Evolutionary conservation across 441 rosid species (phyloP).

Genomic region (Gossypium schwendimanii): DNA sequence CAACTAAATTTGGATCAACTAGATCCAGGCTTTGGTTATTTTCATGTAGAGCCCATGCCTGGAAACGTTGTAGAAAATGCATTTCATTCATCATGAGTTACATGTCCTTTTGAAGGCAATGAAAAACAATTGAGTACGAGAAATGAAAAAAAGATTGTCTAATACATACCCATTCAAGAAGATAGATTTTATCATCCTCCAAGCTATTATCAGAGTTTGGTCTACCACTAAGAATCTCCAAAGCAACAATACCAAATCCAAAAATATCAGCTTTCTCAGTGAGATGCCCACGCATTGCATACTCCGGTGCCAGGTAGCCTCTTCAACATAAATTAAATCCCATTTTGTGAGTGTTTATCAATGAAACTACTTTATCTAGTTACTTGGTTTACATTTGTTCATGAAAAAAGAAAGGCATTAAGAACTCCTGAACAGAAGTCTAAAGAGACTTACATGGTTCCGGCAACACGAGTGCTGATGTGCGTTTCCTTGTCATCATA

Average conservation of each 20-base stretch:
- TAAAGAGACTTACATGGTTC: constrained; percentile 45
- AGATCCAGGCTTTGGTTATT: constrained; percentile 9
- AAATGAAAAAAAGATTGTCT: background rate
- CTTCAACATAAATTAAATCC: constrained; percentile 20
- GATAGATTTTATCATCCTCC: constrained; percentile 33
- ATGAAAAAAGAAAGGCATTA: background rate
- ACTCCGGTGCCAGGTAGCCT: constrained; percentile 76
- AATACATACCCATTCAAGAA: background rate
- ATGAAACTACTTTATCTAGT: background rate
- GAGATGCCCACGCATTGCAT: constrained; percentile 69
- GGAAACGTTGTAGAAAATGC: background rate
- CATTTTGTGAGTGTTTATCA: background rate
- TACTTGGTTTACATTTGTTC: background rate
- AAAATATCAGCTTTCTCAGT: constrained; percentile 80
- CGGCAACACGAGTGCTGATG: constrained; percentile 68
- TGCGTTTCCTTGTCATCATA: constrained; percentile 68
- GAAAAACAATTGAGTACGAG: background rate
- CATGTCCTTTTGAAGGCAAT: background rate
- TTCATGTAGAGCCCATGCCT: background rate
- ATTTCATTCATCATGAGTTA: no score
- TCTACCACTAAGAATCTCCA: constrained; percentile 66
- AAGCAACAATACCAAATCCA: constrained; percentile 62
- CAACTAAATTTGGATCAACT: constrained; percentile 26
- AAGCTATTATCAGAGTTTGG: constrained; percentile 41
- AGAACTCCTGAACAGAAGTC: background rate